Evolutionary conservation across 73 alveolate species (phyloP).

Genomic region (Paramecium pentaurelia): DNA sequence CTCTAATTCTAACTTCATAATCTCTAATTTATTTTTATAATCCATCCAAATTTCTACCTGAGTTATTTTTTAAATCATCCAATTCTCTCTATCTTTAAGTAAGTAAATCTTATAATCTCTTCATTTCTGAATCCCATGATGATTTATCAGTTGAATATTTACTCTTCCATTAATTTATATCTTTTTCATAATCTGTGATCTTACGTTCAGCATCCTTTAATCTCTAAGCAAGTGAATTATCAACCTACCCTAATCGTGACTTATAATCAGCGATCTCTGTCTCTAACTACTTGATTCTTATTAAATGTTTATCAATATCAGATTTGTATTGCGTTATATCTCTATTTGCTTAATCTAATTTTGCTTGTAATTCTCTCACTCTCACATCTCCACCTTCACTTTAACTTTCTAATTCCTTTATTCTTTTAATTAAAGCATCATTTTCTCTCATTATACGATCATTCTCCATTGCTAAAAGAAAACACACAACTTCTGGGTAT

Average conservation of each 20-base stretch:
- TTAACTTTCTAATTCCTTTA: slow-evolving; percentile 1
- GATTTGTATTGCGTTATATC: not conserved
- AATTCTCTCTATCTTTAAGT: slow-evolving; percentile 8
- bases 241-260: slow-evolving; percentile 39
- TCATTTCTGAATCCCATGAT: slow-evolving; percentile 34
- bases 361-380: not conserved
- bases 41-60: not conserved
- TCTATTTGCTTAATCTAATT: slow-evolving; percentile 25
- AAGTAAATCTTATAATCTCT: not conserved
- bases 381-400: slow-evolving; percentile 31
- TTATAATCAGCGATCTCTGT: not conserved
- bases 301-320: not conserved
- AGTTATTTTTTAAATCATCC: not conserved
- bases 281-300: not conserved
- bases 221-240: not conserved
- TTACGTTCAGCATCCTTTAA: slow-evolving; percentile 21
- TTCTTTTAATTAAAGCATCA: not conserved
- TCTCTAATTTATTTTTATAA: not conserved
- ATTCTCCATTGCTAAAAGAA: slow-evolving; percentile 1
- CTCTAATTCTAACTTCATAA: not conserved
- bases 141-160: slow-evolving; percentile 22
- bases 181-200: not conserved
- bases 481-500: slow-evolving; percentile 37
- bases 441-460: slow-evolving; percentile 19
- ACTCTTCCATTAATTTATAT: not conserved